phyloP scores from a whole-genome alignment of 768 basidiomycete genomes.

The Neoboletus magnificus region DNA sequence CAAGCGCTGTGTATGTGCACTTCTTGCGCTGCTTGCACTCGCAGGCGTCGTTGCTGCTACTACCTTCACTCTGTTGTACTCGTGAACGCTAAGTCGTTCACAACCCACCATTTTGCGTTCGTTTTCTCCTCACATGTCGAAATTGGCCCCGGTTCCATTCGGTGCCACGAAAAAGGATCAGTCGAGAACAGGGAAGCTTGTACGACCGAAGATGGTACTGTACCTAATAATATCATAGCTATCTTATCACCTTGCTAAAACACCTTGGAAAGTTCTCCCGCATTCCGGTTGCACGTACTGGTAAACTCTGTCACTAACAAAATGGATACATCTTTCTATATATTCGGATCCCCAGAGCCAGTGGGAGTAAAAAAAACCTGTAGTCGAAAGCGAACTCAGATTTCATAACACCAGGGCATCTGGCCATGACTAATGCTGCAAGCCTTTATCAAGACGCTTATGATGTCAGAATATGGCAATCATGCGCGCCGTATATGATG shows the following conservation, averaged over 20 bases:
- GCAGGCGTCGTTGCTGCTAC: neutral
- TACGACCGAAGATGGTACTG: neutral
- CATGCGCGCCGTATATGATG: too few species aligned
- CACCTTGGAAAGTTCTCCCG: neutral
- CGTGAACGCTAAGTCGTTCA: neutral
- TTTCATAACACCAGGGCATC: neutral
- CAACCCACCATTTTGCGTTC: neutral
- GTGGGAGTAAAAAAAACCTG: neutral
- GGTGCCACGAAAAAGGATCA: neutral
- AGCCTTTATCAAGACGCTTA: neutral
- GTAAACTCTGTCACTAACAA: neutral
- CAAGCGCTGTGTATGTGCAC: constrained; percentile 26
- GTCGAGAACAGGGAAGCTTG: neutral
- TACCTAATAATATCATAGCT: neutral
- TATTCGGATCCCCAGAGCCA: neutral
- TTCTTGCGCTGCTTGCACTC: neutral
- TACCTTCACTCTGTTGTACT: neutral
- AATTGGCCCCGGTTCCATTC: neutral
- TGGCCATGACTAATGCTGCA: neutral
- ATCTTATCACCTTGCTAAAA: neutral
- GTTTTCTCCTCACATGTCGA: neutral
- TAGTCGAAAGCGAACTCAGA: neutral
- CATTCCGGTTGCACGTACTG: neutral
- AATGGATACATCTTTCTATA: neutral
- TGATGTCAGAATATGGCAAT: too few species aligned